phyloP scores from a whole-genome alignment of 2,329 filamentous ascomycete genomes.

The Pseudogymnoascus pannorum region DNA sequence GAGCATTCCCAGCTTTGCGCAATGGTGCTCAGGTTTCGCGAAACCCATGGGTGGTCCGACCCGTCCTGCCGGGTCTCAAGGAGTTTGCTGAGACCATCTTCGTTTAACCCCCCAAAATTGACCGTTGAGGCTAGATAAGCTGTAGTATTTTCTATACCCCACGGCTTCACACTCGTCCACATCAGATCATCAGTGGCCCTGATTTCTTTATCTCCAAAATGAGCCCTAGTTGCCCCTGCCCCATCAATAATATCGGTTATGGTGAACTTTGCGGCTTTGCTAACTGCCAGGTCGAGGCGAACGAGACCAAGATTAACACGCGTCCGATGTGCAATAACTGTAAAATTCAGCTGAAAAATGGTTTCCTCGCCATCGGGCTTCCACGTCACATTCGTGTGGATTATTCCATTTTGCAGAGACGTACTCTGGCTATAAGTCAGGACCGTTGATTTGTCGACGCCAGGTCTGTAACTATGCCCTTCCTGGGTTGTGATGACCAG shows the following conservation, averaged over 20 bases:
- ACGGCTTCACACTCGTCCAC: slow-evolving; percentile 53
- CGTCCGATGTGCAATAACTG: slow-evolving; percentile 22
- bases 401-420: slow-evolving; percentile 10
- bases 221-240: slow-evolving; percentile 52
- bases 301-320: slow-evolving; percentile 15
- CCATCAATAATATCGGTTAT: slow-evolving; percentile 58
- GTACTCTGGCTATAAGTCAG: slow-evolving; percentile 49
- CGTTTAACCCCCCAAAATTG: slow-evolving; percentile 16
- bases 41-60: slow-evolving; percentile 37
- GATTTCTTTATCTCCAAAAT: slow-evolving; percentile 44
- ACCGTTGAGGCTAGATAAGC: slow-evolving; percentile 48
- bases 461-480: slow-evolving; percentile 43
- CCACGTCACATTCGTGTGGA: slow-evolving; percentile 13
- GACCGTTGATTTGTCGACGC: slow-evolving; percentile 38
- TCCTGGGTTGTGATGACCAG: not conserved
- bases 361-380: slow-evolving; percentile 36
- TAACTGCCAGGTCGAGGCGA: too few species aligned
- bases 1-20: slow-evolving; percentile 42
- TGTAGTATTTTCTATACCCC: slow-evolving; percentile 49
- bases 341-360: slow-evolving; percentile 53
- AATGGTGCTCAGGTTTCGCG: slow-evolving; percentile 50
- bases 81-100: slow-evolving; percentile 22
- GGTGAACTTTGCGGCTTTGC: slow-evolving; percentile 32
- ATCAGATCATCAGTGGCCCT: slow-evolving; percentile 43
- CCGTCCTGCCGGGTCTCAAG: slow-evolving; percentile 31